These are phyloP conservation scores for Saturnispora diversa DNA, from an alignment of 805 yeast genomes.

Conservation along the genomic window DNA sequence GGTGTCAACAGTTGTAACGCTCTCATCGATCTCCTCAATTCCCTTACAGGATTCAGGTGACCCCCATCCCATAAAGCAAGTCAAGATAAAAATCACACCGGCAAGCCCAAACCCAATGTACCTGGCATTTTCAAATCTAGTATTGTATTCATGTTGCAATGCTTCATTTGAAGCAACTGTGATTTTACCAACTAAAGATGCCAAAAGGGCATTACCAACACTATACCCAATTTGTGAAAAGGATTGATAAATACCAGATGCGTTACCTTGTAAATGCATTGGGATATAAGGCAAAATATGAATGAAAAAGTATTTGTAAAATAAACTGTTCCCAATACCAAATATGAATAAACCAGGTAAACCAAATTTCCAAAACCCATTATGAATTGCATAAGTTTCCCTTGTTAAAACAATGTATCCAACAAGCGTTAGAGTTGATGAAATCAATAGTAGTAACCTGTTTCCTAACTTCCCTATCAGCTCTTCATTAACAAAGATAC, in stretches of 20 bases:
- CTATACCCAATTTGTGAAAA: constrained; percentile 16
- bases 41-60: no score
- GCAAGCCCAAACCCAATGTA: constrained; percentile 6
- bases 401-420: constrained; percentile 18
- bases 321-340: constrained; percentile 24
- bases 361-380: constrained; percentile 23
- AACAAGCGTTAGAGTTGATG: constrained; percentile 12
- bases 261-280: constrained; percentile 18
- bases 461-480: constrained; percentile 19
- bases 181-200: constrained; percentile 15
- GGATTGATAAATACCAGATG: constrained; percentile 17
- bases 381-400: constrained; percentile 12
- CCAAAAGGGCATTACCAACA: constrained; percentile 16
- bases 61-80: no score
- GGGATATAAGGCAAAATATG: constrained; percentile 23
- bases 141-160: constrained; percentile 2
- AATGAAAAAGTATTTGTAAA: constrained; percentile 30
- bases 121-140: constrained; percentile 5
- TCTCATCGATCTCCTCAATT: no score
- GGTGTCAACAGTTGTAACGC: no score
- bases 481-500: constrained; percentile 17
- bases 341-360: constrained; percentile 20
- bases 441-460: constrained; percentile 15
- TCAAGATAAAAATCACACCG: no score
- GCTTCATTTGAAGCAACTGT: constrained; percentile 1